phyloP scores from a whole-genome alignment of 805 yeast species.

The Tetrapisispora taiwanensis region DNA sequence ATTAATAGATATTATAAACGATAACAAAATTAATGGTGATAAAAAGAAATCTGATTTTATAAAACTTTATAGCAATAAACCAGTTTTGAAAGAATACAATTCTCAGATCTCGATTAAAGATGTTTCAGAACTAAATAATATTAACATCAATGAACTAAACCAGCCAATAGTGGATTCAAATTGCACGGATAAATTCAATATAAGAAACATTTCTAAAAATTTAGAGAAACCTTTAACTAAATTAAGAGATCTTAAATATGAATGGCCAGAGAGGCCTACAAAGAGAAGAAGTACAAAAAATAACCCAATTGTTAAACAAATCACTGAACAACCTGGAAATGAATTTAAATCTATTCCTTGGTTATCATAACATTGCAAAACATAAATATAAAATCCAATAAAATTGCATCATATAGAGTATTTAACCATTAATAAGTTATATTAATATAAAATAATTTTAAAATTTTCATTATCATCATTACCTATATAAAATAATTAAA shows the following conservation, averaged over 20 bases:
- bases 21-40: not conserved
- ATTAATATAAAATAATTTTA: too few species aligned
- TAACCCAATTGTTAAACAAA: not conserved
- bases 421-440: too few species aligned
- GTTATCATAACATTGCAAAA: not conserved
- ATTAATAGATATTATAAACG: constrained; percentile 1
- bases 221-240: constrained; percentile 14
- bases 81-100: not conserved
- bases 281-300: not conserved
- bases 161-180: constrained; percentile 9
- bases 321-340: not conserved
- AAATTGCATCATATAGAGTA: too few species aligned
- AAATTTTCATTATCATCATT: too few species aligned
- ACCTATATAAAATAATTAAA: too few species aligned
- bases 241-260: not conserved
- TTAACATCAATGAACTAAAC: constrained; percentile 17
- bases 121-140: constrained; percentile 15
- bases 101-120: constrained; percentile 4
- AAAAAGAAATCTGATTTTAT: not conserved
- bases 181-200: constrained; percentile 4
- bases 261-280: constrained; percentile 2
- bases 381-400: too few species aligned
- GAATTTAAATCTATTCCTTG: not conserved
- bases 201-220: constrained; percentile 16
- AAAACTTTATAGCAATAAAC: not conserved